Evolutionary conservation across 805 yeast genomes (phyloP).

Genomic region (Saturnispora serradocipensis): DNA sequence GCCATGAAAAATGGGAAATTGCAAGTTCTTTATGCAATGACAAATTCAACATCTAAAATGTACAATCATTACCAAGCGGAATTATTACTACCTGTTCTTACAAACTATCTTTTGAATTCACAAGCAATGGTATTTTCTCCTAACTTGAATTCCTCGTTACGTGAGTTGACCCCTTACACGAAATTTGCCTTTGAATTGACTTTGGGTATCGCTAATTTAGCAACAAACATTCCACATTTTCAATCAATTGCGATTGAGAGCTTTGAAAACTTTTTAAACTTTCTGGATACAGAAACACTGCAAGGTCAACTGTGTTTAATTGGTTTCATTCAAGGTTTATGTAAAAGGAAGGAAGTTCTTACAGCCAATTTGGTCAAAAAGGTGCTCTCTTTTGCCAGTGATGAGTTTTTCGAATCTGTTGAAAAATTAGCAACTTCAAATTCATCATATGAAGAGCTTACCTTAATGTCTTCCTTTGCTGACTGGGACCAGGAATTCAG

Average conservation of each 20-base stretch:
- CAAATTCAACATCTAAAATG: slow-evolving; percentile 33
- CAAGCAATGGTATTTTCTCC: slow-evolving; percentile 35
- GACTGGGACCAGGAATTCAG: slow-evolving; percentile 26
- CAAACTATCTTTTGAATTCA: slow-evolving; percentile 37
- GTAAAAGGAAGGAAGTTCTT: slow-evolving; percentile 18
- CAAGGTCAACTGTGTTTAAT: slow-evolving; percentile 21
- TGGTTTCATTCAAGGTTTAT: slow-evolving; percentile 26
- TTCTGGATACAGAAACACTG: background rate
- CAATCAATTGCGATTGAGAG: slow-evolving; percentile 7
- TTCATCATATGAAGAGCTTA: slow-evolving; percentile 16
- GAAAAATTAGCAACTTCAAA: slow-evolving; percentile 13
- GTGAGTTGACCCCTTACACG: slow-evolving; percentile 34
- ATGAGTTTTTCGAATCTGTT: slow-evolving; percentile 21
- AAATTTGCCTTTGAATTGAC: slow-evolving; percentile 29
- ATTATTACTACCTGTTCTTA: slow-evolving; percentile 35
- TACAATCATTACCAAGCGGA: slow-evolving; percentile 33
- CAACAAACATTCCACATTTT: slow-evolving; percentile 15
- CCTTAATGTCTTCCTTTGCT: slow-evolving; percentile 22
- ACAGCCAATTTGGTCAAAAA: slow-evolving; percentile 14
- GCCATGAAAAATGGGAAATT: slow-evolving; percentile 25
- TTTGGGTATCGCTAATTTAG: slow-evolving; percentile 24
- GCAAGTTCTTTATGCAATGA: slow-evolving; percentile 49
- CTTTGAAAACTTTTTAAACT: slow-evolving; percentile 3
- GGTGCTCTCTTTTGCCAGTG: slow-evolving; percentile 19
- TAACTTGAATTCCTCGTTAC: slow-evolving; percentile 18